These are phyloP conservation scores for Suhomyces bolitotheri DNA, from an alignment of 1,139 yeast genomes.

Conservation along the genomic window DNA sequence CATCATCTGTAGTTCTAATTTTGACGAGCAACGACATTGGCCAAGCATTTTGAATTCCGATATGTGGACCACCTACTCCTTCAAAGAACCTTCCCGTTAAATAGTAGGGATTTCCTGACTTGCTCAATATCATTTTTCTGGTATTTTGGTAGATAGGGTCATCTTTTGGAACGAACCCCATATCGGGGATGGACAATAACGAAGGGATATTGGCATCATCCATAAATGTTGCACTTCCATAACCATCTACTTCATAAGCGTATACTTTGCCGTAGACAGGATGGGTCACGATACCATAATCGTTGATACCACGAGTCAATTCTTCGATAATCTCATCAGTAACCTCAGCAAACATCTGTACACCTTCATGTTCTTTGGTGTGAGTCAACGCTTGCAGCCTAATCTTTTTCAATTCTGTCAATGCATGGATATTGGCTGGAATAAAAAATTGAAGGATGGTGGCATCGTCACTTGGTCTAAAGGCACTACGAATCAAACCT, in stretches of 20 bases:
- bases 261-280: slow-evolving; percentile 72
- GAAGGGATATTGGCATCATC: slow-evolving; percentile 94
- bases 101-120: slow-evolving; percentile 76
- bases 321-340: slow-evolving; percentile 39
- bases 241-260: slow-evolving; percentile 90
- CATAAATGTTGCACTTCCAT: slow-evolving; percentile 72
- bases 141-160: slow-evolving; percentile 76
- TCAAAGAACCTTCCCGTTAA: slow-evolving; percentile 60
- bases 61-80: slow-evolving; percentile 91
- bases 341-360: slow-evolving; percentile 16
- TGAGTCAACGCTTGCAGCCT: slow-evolving; percentile 22
- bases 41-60: slow-evolving; percentile 83
- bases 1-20: slow-evolving; percentile 74
- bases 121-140: slow-evolving; percentile 69
- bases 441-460: slow-evolving; percentile 76
- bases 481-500: slow-evolving; percentile 80
- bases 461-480: slow-evolving; percentile 90
- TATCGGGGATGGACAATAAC: slow-evolving; percentile 73
- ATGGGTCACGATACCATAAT: slow-evolving; percentile 66
- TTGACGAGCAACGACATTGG: slow-evolving; percentile 80
- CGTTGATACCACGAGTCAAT: slow-evolving; percentile 58
- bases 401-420: slow-evolving; percentile 57
- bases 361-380: slow-evolving; percentile 11
- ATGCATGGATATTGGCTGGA: slow-evolving; percentile 82
- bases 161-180: slow-evolving; percentile 57